Evolutionary conservation across 1,139 yeast genomes (phyloP), one percentile per base, ranked within the genome.

Genomic region (Eremothecium sinecaudum): DNA sequence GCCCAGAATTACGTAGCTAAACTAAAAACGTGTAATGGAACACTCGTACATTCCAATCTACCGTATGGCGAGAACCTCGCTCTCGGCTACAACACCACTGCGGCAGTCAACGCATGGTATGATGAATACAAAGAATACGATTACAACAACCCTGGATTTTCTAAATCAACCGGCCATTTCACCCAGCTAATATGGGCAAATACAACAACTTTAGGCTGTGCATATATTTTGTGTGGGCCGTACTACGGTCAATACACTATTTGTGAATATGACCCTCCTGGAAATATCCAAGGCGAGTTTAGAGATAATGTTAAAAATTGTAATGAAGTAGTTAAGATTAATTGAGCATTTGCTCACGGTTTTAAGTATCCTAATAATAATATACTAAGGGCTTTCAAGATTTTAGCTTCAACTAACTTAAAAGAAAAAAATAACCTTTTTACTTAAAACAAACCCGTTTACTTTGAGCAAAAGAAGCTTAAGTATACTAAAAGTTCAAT

Each of bases 31-130:
- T 73, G 79, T 52, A 60, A 64, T 47, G 75, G 74, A 24, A 59
- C 64, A 29, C 62, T 73, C 42, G 52, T 63, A 24, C 79, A 73
- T 46, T 70, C 76, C 1, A 47, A 52, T 21, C 64, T 66, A 9
- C 67, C 64, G 4, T 71, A 68, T 49, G 77, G 77, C 33, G 77
- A 71, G 48, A 71, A 71, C 54, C 61, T 71, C 42, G 75, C 76
- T 12, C 64, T 71, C 20, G 77, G 76, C 18, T 69, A 62, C 50
- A 47, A 58, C 28, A 67, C 71, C 9, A 64, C 67, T 5, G 58
- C 43, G 6, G 74, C 75, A 3, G 66, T 69, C 6, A 61, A 61
- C 24, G 74, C 73, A 2, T 70, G 76, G 75, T 71, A 71, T 51
- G 56, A 62, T 43, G 76, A 71, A 48, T 63, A 66, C 30, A 28